Percentiles rank a stretch among this genome's conserved stretches.
Conservation (phyloP, 768 basidiomycete species). For the Tylopilus sp. region DNA sequence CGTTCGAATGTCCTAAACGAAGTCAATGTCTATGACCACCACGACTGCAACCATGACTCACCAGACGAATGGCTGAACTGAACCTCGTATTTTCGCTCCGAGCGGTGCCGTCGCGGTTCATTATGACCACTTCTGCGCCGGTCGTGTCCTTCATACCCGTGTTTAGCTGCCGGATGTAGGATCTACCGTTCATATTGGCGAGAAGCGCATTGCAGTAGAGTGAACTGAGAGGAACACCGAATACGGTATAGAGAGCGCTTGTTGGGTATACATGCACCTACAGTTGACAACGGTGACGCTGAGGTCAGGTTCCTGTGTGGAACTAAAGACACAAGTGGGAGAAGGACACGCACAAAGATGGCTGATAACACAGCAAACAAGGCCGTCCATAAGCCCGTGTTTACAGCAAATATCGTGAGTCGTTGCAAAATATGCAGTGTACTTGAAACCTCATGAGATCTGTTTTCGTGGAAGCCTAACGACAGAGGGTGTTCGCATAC, state of each 20-base stretch:
- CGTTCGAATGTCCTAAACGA: not conserved
- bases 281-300: no score
- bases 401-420: constrained; percentile 12
- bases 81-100: not conserved
- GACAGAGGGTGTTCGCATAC: not conserved
- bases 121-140: not conserved
- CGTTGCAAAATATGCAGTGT: constrained; percentile 4
- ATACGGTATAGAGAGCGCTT: not conserved
- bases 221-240: constrained; percentile 4
- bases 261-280: not conserved
- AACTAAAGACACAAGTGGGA: not conserved
- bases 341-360: constrained; percentile 6
- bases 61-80: not conserved
- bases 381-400: constrained; percentile 45
- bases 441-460: not conserved
- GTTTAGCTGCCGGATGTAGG: not conserved
- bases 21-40: not conserved
- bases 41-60: not conserved
- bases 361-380: constrained; percentile 27
- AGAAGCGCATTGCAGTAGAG: constrained; percentile 17
- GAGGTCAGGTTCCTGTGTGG: no score
- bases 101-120: not conserved
- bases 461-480: no score
- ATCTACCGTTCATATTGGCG: constrained; percentile 13
- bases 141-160: not conserved